Evolutionary conservation across 345 rosid genomes (phyloP), one percentile per base, ranked within the genome.

Genomic region (Eucalyptus erythrocorys): DNA sequence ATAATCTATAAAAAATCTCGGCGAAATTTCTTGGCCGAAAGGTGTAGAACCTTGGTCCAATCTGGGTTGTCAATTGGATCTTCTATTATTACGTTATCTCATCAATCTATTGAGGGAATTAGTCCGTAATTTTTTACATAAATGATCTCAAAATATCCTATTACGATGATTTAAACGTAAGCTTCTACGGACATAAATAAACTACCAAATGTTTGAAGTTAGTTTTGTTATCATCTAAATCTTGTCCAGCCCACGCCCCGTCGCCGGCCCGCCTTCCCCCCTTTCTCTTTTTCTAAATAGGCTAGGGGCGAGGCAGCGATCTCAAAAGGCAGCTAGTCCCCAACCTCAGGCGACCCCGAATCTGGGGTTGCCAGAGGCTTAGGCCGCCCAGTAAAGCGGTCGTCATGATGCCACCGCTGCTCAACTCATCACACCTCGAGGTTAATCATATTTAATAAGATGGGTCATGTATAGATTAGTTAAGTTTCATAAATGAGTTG

Each of bases 231-330:
- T 68, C 43, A 68, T 34, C 80, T 34, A 68, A 68, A 68, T 66
- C 79, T 32, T 30, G 55, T 51, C 24, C 2, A 51, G 2, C 9
- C 0, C 55, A 7, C 2, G 24, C 55, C 55, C 24, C 0, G 0
- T 51, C 55, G 10, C 4, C 2, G 55, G 0, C 4, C 55, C 55
- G 2, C 10, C 55, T 19, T 51, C 22, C 55, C 21, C 24, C 1
- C 24, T 17, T 10, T 50, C 9, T 51, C 55, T 51, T 51, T 51
- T 24, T 19, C 4, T 51, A 51, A 19, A 0, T 51, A 51, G 55
- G 10, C 55, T 7, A 51, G 55, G 0, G 55, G 55, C 55, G 24
- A 51, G 55, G 55, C 4, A 0, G 55, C 0, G 2, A 51, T 51
- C 55, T 7, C 55, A 51, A 51, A 51, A 51, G 9, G 55, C 55